phyloP scores from a whole-genome alignment of 768 basidiomycete species.

The Coprinopsis sp. region DNA sequence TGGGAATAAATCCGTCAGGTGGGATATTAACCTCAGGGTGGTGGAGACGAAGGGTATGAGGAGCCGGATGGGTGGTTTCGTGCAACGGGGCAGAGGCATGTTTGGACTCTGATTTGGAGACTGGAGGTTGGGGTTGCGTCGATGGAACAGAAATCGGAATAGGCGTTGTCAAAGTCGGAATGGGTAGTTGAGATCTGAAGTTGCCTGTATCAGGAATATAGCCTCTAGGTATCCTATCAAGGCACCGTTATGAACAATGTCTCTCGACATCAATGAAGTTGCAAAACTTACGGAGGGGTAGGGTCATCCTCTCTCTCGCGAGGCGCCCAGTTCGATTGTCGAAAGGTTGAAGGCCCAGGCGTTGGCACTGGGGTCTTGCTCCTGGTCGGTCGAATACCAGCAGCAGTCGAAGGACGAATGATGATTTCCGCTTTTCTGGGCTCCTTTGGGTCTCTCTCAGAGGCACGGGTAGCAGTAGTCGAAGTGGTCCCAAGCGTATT shows the following conservation, averaged over 20 bases:
- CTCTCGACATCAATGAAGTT: no score
- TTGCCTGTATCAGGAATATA: constrained; percentile 17
- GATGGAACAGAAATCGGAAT: constrained; percentile 17
- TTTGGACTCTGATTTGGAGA: background rate
- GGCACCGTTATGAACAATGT: no score
- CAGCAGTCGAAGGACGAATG: no score
- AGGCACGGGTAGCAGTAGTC: background rate
- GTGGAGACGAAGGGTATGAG: background rate
- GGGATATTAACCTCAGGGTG: background rate
- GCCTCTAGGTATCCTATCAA: no score
- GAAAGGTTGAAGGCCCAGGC: background rate
- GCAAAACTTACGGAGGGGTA: background rate
- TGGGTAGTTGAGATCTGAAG: constrained; percentile 12
- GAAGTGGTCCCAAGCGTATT: background rate
- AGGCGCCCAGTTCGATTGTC: no score
- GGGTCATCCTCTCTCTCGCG: background rate
- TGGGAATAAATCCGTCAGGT: background rate
- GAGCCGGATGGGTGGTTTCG: background rate
- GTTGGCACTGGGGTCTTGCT: no score
- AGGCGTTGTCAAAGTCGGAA: constrained; percentile 21
- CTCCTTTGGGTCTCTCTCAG: no score
- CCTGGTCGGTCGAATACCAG: no score
- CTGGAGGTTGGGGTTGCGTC: constrained; percentile 20
- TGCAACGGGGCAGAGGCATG: background rate
- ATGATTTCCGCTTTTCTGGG: no score